phyloP scores from a whole-genome alignment of 164 flowering plant species.

The Magnolia officinalis region DNA sequence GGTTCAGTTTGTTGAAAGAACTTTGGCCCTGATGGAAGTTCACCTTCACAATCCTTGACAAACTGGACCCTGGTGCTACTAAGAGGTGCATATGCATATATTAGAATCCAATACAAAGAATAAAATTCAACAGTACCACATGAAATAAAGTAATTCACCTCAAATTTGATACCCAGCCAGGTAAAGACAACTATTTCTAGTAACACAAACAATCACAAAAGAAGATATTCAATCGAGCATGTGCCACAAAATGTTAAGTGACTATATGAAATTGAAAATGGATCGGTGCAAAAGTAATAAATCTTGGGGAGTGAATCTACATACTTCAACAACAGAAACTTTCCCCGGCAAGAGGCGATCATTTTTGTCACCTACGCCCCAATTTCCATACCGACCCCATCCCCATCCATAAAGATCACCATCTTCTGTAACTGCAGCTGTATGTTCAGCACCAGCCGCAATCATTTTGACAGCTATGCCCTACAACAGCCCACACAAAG shows the following conservation, averaged over 20 bases:
- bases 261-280: not conserved
- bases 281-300: not conserved
- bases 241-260: not conserved
- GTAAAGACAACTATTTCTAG: not conserved
- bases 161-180: not conserved
- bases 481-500: constrained; percentile 31
- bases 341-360: constrained; percentile 77
- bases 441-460: constrained; percentile 98
- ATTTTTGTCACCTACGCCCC: constrained; percentile 92
- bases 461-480: constrained; percentile 86
- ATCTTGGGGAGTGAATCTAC: constrained; percentile 12
- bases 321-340: constrained; percentile 64
- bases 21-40: not conserved
- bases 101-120: not conserved
- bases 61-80: not conserved
- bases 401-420: constrained; percentile 99
- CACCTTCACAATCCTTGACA: not conserved
- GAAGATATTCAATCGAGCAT: not conserved
- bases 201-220: not conserved
- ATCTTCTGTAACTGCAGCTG: too few relatives aligned
- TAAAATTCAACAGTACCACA: not conserved
- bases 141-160: not conserved
- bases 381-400: constrained; percentile 98
- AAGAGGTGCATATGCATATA: constrained; percentile 2
- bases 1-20: not conserved